phyloP scores from a whole-genome alignment of 106 monocot genomes.

The Alisma plantagoaquatica region DNA sequence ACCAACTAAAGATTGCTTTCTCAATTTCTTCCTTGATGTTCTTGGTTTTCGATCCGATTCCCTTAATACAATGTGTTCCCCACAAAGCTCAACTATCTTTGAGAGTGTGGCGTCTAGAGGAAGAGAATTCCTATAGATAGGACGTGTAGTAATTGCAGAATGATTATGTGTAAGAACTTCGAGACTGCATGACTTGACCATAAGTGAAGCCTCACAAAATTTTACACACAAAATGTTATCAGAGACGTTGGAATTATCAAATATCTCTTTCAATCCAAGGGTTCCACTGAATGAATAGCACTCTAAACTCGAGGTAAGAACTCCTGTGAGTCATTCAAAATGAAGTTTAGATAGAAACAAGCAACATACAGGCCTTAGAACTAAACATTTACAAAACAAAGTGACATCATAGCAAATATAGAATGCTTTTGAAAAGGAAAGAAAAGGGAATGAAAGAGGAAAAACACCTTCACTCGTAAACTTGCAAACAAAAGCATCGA shows the following conservation, averaged over 20 bases:
- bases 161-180: constrained; percentile 12
- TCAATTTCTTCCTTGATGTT: constrained; percentile 50
- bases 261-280: constrained; percentile 38
- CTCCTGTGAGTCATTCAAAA: too few relatives aligned
- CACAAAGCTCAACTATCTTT: constrained; percentile 34
- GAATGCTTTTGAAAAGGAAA: neutral
- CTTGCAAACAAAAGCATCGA: constrained; percentile 40
- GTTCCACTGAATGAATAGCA: constrained; percentile 6
- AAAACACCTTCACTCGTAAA: constrained; percentile 39
- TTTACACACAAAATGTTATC: constrained; percentile 26
- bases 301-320: neutral
- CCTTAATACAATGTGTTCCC: constrained; percentile 60
- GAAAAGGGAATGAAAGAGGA: constrained; percentile 3
- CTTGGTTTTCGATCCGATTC: constrained; percentile 75
- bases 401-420: too few relatives aligned
- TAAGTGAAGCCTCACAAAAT: constrained; percentile 39
- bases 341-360: too few relatives aligned
- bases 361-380: too few relatives aligned
- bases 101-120: constrained; percentile 22
- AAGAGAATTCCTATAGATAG: constrained; percentile 14
- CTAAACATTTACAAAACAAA: too few relatives aligned
- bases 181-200: constrained; percentile 28
- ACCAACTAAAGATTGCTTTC: constrained; percentile 14
- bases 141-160: constrained; percentile 2
- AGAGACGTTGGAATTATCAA: constrained; percentile 16